Conservation (phyloP, 148 eudicot genomes). For the Rhododendron vialii region DNA sequence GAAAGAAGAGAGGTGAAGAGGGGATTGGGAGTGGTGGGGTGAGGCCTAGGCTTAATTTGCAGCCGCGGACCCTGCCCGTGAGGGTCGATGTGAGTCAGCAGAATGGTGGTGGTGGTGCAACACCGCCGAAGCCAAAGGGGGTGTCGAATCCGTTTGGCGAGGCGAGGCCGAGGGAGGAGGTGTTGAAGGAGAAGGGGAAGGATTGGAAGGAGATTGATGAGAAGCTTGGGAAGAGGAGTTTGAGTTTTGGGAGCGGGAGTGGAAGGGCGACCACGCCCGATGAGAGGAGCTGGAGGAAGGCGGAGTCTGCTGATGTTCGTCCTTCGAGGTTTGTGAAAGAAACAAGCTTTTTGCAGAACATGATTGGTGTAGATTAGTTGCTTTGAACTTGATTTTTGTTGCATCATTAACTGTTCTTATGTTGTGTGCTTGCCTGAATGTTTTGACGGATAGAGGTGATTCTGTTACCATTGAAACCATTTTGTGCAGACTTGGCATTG, state of each 20-base stretch:
- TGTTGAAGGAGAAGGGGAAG: conserved; percentile 82
- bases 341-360: background rate
- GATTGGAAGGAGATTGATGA: conserved; percentile 98
- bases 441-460: background rate
- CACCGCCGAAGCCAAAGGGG: conserved; percentile 43
- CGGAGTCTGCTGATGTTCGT: conserved; percentile 34
- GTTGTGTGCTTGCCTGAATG: background rate
- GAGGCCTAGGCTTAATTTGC: conserved; percentile 83
- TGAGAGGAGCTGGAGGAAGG: conserved; percentile 79
- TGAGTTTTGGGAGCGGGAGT: conserved; percentile 57
- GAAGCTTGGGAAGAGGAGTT: conserved; percentile 61
- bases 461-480: background rate
- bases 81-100: conserved; percentile 19
- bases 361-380: background rate
- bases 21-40: conserved; percentile 18
- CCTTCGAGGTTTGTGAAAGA: conserved; percentile 52
- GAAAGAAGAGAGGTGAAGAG: conserved; percentile 47
- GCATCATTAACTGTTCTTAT: background rate
- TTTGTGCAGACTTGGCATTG: background rate
- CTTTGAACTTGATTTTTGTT: background rate
- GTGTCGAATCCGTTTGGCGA: conserved; percentile 80
- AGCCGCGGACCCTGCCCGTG: conserved; percentile 66
- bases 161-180: conserved; percentile 98
- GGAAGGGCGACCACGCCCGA: conserved; percentile 31
- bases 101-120: conserved; percentile 13